Conservation (phyloP, 2,329 filamentous ascomycete species). For the Pseudocercospora fijiensis region DNA sequence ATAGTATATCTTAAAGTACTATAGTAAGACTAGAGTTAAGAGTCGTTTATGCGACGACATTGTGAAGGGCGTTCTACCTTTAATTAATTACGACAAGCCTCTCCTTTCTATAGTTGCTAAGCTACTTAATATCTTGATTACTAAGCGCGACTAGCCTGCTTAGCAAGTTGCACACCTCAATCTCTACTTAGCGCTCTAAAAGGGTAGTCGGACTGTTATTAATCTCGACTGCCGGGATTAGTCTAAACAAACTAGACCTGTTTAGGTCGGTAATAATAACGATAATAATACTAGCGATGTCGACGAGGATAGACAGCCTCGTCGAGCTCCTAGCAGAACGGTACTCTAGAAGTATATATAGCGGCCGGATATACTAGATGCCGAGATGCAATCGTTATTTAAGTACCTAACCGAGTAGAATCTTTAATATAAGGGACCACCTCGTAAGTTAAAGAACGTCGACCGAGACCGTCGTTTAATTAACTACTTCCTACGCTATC, state of each 20-base stretch:
- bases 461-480: background rate
- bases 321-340: too few species aligned
- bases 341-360: too few species aligned
- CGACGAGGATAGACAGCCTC: background rate
- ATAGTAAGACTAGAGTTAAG: background rate
- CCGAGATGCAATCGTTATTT: too few species aligned
- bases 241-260: background rate
- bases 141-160: background rate
- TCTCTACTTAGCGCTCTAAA: background rate
- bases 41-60: background rate
- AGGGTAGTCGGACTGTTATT: background rate
- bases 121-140: background rate
- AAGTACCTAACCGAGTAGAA: too few species aligned
- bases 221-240: background rate
- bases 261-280: background rate
- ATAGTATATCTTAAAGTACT: too few species aligned
- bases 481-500: too few species aligned
- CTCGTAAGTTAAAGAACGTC: too few species aligned
- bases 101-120: too few species aligned
- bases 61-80: background rate
- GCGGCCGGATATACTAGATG: too few species aligned
- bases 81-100: background rate
- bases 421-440: too few species aligned
- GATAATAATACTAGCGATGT: too few species aligned
- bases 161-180: too few species aligned